Base-by-base conservation (phyloP, 805 yeast genomes). In the Candida lessepsii region DNA sequence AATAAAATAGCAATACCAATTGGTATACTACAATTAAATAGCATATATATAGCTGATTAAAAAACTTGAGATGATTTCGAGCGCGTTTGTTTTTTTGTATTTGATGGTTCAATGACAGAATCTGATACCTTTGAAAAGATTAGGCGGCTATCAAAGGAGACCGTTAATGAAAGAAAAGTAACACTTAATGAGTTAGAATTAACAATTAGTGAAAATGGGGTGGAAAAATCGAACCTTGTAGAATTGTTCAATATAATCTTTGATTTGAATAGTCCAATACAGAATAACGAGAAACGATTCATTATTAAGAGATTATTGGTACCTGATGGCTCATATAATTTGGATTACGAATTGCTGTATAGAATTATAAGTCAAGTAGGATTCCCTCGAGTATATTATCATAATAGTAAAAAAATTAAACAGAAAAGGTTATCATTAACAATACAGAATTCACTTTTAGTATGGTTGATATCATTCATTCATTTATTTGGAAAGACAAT, bases 381-480 rank as follows among this genome's bases (percentile, higher is more conserved):
- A 16, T 40, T 23, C 23, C 52, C 55, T 5, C 46, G 50, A 40
- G 44, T 46, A 1, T 52, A 46, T 28, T 50, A 39, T 37, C 48
- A 47, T 13, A 32, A 49, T 10, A 46, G 46, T 3, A 42, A 41
- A 19, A 40, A 41, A 28, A 42, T 35, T 9, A 49, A 44, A 24
- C 50, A 41, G 31, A 51, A 41, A 31, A 40, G 29, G 19, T 29
- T 55, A 3, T 29, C 52, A 3, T 34, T 27, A 13, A 29, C 36
- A 9, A 15, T 57, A 9, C 65, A 60, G 36, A 33, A 43, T 7
- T 28, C 30, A 14, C 32, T 60, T 6, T 45, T 57, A 13, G 52
- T 54, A 26, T 60, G 65, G 65, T 28, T 56, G 5, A 32, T 53
- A 8, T 42, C 48, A 4, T 46, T 48, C 9, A 31, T 56, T 17